Conservation (phyloP, 805 yeast genomes). For the Candida easanensis region DNA sequence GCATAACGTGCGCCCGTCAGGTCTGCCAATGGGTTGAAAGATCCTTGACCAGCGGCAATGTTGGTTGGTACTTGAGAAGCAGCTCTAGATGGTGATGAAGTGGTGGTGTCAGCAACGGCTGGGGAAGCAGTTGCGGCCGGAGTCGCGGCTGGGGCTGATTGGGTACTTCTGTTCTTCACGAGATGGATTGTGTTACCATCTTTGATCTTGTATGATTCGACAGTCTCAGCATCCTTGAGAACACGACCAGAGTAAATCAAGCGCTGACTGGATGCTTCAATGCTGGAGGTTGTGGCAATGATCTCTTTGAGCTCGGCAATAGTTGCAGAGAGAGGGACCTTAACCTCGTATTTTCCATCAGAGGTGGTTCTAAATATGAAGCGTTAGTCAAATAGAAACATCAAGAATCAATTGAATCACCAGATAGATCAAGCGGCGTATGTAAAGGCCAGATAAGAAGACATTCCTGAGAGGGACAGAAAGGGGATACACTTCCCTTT, state of each 20-base stretch:
- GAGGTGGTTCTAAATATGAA: conserved; percentile 49
- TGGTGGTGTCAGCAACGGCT: conserved; percentile 24
- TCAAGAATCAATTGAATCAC: too few species aligned
- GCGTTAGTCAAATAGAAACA: background rate
- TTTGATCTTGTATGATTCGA: conserved; percentile 76
- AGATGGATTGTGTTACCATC: conserved; percentile 85
- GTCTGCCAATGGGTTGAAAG: conserved; percentile 88
- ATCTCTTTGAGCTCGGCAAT: conserved; percentile 67
- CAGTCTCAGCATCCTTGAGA: conserved; percentile 75
- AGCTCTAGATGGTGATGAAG: conserved; percentile 40
- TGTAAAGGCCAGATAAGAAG: too few species aligned
- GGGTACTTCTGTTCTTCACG: conserved; percentile 55
- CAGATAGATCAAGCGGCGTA: too few species aligned
- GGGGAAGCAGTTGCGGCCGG: conserved; percentile 24
- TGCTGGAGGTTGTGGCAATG: conserved; percentile 57
- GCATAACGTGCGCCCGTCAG: conserved; percentile 95
- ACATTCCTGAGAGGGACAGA: too few species aligned
- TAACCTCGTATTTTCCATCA: conserved; percentile 73
- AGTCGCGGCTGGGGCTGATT: conserved; percentile 42
- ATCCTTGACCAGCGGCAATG: conserved; percentile 83
- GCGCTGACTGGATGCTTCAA: conserved; percentile 80
- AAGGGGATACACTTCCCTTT: background rate
- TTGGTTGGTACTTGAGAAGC: conserved; percentile 59
- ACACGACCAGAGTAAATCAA: conserved; percentile 93
- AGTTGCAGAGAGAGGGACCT: conserved; percentile 50